phyloP scores from a whole-genome alignment of 305 asterid species.

The Rubia tinctorum region DNA sequence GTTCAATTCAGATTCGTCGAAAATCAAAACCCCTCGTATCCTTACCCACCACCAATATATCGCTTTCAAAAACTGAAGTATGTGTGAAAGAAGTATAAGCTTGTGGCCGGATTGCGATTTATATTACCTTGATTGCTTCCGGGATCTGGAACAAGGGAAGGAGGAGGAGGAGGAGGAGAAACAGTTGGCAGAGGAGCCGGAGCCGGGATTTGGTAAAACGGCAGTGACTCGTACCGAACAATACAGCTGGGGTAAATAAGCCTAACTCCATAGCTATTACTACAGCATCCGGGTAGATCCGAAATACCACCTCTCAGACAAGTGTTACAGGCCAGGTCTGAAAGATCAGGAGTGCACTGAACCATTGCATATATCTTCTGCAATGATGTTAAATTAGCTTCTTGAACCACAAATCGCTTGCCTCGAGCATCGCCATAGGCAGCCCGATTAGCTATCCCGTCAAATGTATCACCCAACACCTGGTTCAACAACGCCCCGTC shows the following conservation, averaged over 20 bases:
- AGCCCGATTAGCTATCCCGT: not conserved
- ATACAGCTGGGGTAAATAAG: slow-evolving; percentile 23
- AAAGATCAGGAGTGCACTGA: slow-evolving; percentile 14
- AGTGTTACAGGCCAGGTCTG: not conserved
- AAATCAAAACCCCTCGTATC: too few species aligned
- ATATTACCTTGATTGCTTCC: too few species aligned
- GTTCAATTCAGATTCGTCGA: too few species aligned
- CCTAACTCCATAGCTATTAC: slow-evolving; percentile 17
- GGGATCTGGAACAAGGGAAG: too few species aligned
- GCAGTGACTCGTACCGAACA: not conserved
- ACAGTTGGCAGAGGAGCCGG: not conserved
- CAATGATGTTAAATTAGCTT: not conserved
- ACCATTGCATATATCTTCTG: not conserved
- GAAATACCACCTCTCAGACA: slow-evolving; percentile 1
- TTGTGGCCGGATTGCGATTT: too few species aligned
- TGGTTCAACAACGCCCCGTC: not conserved
- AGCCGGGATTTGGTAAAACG: not conserved
- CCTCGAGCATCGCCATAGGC: not conserved
- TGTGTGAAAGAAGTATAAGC: too few species aligned
- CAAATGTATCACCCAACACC: not conserved
- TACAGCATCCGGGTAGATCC: not conserved
- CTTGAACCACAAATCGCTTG: not conserved
- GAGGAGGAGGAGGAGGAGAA: too few species aligned
- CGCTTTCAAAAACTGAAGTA: too few species aligned
- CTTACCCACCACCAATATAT: too few species aligned